Evolutionary conservation across 1,284 basidiomycete genomes (phyloP), one percentile per base, ranked within the genome.

Genomic region (Pterulicium gracile): DNA sequence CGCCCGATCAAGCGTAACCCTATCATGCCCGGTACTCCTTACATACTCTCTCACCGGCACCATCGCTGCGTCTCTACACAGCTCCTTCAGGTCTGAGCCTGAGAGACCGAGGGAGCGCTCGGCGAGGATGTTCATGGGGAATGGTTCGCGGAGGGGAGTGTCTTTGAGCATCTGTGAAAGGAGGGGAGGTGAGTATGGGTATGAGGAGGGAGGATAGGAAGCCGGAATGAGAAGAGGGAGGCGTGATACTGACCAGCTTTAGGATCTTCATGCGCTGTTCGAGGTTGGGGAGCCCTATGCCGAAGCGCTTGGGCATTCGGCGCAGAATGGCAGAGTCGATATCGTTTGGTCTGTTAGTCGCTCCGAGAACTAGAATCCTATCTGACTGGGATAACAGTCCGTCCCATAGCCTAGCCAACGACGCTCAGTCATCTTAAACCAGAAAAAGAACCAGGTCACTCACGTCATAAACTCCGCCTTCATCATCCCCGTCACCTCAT

Each of bases 381-480:
- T 88, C 83, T 0, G 73, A 76, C 2, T 80, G 82, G 0, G 91
- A 93, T 1, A 85, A 77, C n/a, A 98, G 70, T 2, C 96, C 96
- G 61, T 99, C 96, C 96, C 96, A 98, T 27, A 97, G 70, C 2
- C 91, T 93, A 56, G 5, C 21, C 27, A 50, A 36, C 23, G 45
- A 17, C 47, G 23, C 49, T 49, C 34, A 18, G 36, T 45, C 43
- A 24, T 49, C 19, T 50, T 22, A 32, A 47, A 44, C 19, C 40
- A 35, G 3, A 34, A 46, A 24, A 32, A 46, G 43, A 10, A 42
- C 24, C 15, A 10, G 44, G 42, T 3, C 10, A 68, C 88, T 56
- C 64, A 91, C 82, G 92, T 96, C 94, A 98, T 97, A 62, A 98
- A 98, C 61, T 99, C 95, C 1, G 95, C 95, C 68, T 99, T 98